Percentiles rank a stretch among this genome's conserved stretches.
Evolutionary conservation across 768 basidiomycete species (phyloP).

Genomic region (Pholiota conissans): DNA sequence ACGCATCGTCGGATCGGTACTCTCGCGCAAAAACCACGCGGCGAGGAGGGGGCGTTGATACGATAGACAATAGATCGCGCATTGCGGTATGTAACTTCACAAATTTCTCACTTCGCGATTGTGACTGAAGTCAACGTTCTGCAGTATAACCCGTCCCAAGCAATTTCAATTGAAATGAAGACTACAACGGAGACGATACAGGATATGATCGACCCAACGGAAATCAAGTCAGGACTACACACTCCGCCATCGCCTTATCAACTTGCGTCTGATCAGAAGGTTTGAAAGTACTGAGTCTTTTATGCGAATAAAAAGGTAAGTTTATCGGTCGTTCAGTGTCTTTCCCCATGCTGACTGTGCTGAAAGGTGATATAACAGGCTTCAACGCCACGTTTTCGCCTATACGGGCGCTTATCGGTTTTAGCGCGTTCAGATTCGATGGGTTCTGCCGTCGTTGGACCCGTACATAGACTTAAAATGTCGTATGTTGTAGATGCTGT

Average conservation of each 20-base stretch:
- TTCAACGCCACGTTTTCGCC: too few relatives aligned
- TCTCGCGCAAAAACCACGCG: background rate
- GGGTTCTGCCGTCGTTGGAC: too few relatives aligned
- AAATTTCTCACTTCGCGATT: background rate
- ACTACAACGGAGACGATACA: slow-evolving; percentile 11
- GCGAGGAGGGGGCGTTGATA: background rate
- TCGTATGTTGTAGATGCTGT: too few relatives aligned
- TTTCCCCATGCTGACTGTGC: too few relatives aligned
- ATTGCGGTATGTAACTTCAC: background rate
- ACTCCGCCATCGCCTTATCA: background rate
- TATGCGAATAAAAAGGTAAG: background rate
- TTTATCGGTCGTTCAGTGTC: too few relatives aligned
- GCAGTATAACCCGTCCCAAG: slow-evolving; percentile 3
- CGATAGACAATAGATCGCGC: background rate
- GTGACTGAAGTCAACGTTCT: background rate
- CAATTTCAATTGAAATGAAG: slow-evolving; percentile 16
- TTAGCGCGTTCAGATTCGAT: too few relatives aligned
- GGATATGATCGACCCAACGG: background rate
- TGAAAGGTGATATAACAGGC: too few relatives aligned
- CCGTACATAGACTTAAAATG: too few relatives aligned
- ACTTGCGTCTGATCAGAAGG: background rate
- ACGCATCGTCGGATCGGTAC: background rate
- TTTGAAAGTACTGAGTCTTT: background rate
- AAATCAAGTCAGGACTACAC: background rate
- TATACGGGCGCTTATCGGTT: too few relatives aligned